Evolutionary conservation across 805 yeast species (phyloP).

Genomic region (Brettanomyces naardenensis): DNA sequence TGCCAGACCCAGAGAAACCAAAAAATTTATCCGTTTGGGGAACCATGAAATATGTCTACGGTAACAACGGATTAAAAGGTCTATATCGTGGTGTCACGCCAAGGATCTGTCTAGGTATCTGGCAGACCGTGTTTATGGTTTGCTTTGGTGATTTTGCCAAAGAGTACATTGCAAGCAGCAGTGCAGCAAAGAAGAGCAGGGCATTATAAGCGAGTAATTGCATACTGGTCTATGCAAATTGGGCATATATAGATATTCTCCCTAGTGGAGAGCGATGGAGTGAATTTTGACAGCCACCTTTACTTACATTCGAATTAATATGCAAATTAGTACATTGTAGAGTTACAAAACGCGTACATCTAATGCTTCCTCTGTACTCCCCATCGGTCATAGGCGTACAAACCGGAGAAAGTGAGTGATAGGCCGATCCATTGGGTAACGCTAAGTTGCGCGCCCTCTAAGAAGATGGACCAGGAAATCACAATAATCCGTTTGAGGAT

Average conservation of each 20-base stretch:
- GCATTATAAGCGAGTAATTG: background rate
- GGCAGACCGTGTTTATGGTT: slow-evolving; percentile 99
- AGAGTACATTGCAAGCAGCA: slow-evolving; percentile 47
- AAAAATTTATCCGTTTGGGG: slow-evolving; percentile 73
- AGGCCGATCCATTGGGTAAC: slow-evolving; percentile 44
- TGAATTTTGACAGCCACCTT: too few relatives aligned
- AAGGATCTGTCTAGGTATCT: slow-evolving; percentile 90
- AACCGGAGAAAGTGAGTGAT: slow-evolving; percentile 46
- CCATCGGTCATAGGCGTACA: slow-evolving; percentile 57
- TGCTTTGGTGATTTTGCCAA: slow-evolving; percentile 93
- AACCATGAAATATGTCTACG: slow-evolving; percentile 77
- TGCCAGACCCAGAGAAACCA: slow-evolving; percentile 92
- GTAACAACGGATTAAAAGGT: slow-evolving; percentile 79
- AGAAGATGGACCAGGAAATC: slow-evolving; percentile 54
- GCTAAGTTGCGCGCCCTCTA: slow-evolving; percentile 45
- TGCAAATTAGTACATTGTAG: too few relatives aligned
- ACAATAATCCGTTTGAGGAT: slow-evolving; percentile 68
- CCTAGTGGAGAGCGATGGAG: too few relatives aligned
- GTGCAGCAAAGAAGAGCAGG: slow-evolving; percentile 29
- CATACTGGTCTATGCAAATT: background rate
- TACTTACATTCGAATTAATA: too few relatives aligned
- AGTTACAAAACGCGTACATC: too few relatives aligned
- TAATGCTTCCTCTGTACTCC: slow-evolving; percentile 1
- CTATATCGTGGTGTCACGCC: slow-evolving; percentile 96
- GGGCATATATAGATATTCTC: too few relatives aligned